Evolutionary conservation across 805 yeast genomes (phyloP), one percentile per base, ranked within the genome.

Genomic region (Saccharomycopsis sp.): DNA sequence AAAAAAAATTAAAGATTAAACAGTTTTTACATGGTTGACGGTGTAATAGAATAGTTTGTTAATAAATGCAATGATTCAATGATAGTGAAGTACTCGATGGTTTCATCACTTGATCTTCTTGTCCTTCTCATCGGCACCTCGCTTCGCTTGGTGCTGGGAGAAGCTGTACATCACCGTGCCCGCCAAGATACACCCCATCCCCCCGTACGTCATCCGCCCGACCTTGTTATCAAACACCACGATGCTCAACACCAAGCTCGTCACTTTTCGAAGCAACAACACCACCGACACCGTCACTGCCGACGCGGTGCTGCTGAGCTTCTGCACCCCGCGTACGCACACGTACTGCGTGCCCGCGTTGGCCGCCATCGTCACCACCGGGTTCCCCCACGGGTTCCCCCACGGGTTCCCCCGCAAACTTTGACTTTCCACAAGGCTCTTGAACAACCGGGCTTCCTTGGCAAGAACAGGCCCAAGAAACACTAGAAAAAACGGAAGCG

Each of bases 271-370:
- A 8, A 80, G 55, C 26, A 77, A 62, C 19, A 81, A 60, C 0
- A 77, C 71, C 9, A 82, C 71, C 0, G 77, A 68, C 2, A 81
- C 71, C 0, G 84, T 76, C 32, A 82, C 54, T 0, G 88, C 80
- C n/a, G 71, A 63, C 1, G 78, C 67, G 5, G 55, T 55, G 15
- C 80, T 73, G 0, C 78, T 75, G 18, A 82, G 59, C 51, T 63
- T 64, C 52, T 77, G 79, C 9, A 81, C 89, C 4, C 89, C 87
- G 9, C 71, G 59, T 1, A 78, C 73, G 53, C 94, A 82, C 3
- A 75, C 38, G 48, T 69, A 65, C 55, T 78, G 85, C 0, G 83
- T 73, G 1, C 64, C 12, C 13, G 67, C 65, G 51, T 77, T 78
- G 27, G 13, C 53, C 38, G 33, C 51, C 4, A 4, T 13, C 8